Evolutionary conservation across 2,329 filamentous ascomycete species (phyloP), one percentile per base, ranked within the genome.

Genomic region (Talaromyces sp.): DNA sequence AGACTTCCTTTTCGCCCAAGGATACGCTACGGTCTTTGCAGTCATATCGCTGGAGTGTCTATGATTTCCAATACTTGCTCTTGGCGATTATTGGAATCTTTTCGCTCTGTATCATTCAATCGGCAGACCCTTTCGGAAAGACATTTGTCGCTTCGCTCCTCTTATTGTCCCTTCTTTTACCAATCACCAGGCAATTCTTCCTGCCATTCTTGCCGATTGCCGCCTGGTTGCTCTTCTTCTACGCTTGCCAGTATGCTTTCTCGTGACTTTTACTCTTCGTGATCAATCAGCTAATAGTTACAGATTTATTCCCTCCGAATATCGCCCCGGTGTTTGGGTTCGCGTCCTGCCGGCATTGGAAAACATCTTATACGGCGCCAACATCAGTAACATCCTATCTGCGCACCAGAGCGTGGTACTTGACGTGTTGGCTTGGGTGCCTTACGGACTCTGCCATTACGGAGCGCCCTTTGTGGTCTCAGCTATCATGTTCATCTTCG

Each of bases 291-390:
- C n/a, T 57, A 21, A 48, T 10, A 31, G 21, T 28, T 59, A 10
- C 69, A 96, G 91, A 69, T 97, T 96, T 77, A 92, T 97, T 66
- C 89, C 91, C 37, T 84, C 86, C 65, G 89, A 93, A 69, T 94
- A 91, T 78, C 86, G 93, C 65, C 92, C 92, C 60, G 88, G 91
- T 62, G 97, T 97, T 67, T 96, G 91, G 89, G 93, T 97, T 64
- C 91, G 92, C 68, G 91, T 97, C 28, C 83, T 97, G 36, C 93
- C 93, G 4, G 91, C 93, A 17, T 84, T 97, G 63, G 93, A 97
- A 77, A 97, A 97, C 74, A 94, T 97, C 62, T 82, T 97, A 35
- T 97, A 97, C 71, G 93, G 93, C 66, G 91, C 92, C 62, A 97
- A 97, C 75, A 81, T 97, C 59, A 96, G 91, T 77, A 97, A 96